A percentile compares a stretch with the other conserved stretches of the same genome.
phyloP scores from a whole-genome alignment of 2,329 filamentous ascomycete species.

The Furcasterigmium sp. region DNA sequence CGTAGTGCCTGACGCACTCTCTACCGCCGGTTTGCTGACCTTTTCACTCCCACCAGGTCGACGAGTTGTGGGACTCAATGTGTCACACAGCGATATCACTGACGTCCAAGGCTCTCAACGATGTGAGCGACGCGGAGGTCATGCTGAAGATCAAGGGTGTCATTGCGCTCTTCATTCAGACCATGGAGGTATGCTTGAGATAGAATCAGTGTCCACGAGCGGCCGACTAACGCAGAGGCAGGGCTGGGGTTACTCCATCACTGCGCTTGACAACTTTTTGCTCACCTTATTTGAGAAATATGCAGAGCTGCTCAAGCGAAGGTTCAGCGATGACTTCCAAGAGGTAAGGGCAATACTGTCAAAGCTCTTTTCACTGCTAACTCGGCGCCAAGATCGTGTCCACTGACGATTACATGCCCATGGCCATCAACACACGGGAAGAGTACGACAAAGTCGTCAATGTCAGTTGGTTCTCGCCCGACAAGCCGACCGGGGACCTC shows the following conservation, averaged over 20 bases:
- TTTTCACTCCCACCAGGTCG: slow-evolving; percentile 58
- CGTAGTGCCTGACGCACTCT: slow-evolving; percentile 19
- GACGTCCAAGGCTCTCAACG: slow-evolving; percentile 71
- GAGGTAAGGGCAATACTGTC: slow-evolving; percentile 50
- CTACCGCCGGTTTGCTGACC: neutral
- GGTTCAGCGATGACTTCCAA: slow-evolving; percentile 94
- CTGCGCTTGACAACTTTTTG: slow-evolving; percentile 75
- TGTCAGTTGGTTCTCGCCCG: slow-evolving; percentile 91
- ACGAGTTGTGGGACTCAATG: slow-evolving; percentile 98
- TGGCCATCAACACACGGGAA: slow-evolving; percentile 86
- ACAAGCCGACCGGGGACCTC: slow-evolving; percentile 70
- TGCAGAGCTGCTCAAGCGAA: slow-evolving; percentile 79
- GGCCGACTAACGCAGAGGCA: slow-evolving; percentile 25
- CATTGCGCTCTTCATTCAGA: slow-evolving; percentile 91
- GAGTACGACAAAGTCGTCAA: slow-evolving; percentile 96
- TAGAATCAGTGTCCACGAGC: neutral
- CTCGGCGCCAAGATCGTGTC: slow-evolving; percentile 53
- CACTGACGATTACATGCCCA: slow-evolving; percentile 99
- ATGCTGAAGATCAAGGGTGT: slow-evolving; percentile 93
- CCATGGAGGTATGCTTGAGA: slow-evolving; percentile 71
- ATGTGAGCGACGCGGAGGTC: slow-evolving; percentile 82
- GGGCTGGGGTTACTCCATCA: slow-evolving; percentile 87
- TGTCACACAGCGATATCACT: slow-evolving; percentile 80
- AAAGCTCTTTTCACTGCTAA: slow-evolving; percentile 2
- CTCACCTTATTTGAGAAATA: slow-evolving; percentile 93